phyloP scores from a whole-genome alignment of 345 rosid species.

The Eucalyptus erythrocorys region DNA sequence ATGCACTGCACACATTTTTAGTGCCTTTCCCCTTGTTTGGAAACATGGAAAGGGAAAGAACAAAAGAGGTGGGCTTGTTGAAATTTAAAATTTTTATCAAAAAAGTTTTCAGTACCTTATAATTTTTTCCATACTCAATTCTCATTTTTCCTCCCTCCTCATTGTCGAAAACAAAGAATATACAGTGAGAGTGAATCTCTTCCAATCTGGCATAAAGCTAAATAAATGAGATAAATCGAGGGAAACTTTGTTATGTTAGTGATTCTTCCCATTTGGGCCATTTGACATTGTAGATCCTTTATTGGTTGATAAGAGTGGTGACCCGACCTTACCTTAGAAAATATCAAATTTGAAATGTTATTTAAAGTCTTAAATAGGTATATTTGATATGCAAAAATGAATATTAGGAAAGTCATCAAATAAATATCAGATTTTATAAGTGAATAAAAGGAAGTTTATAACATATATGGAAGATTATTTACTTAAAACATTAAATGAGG shows the following conservation, averaged over 20 bases:
- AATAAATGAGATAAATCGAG: background rate
- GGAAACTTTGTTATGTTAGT: background rate
- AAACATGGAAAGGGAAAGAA: background rate
- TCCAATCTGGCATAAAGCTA: background rate
- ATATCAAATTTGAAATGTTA: background rate
- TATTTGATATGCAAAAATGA: background rate
- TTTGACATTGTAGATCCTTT: background rate
- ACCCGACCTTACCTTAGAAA: background rate
- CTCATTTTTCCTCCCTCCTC: background rate
- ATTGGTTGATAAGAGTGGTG: background rate
- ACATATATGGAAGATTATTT: background rate
- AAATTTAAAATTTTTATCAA: background rate
- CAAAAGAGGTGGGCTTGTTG: background rate
- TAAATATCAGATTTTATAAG: background rate
- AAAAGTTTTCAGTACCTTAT: background rate
- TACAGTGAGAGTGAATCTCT: background rate
- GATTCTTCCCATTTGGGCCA: background rate
- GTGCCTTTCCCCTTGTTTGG: background rate
- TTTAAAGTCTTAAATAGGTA: background rate
- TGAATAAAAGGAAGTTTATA: background rate
- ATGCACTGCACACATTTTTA: background rate
- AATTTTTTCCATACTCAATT: background rate
- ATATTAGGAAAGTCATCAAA: too few relatives aligned
- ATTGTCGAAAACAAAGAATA: background rate
- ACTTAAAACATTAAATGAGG: background rate